phyloP scores from a whole-genome alignment of 768 basidiomycete species.

The Boletus rubroflammeus region DNA sequence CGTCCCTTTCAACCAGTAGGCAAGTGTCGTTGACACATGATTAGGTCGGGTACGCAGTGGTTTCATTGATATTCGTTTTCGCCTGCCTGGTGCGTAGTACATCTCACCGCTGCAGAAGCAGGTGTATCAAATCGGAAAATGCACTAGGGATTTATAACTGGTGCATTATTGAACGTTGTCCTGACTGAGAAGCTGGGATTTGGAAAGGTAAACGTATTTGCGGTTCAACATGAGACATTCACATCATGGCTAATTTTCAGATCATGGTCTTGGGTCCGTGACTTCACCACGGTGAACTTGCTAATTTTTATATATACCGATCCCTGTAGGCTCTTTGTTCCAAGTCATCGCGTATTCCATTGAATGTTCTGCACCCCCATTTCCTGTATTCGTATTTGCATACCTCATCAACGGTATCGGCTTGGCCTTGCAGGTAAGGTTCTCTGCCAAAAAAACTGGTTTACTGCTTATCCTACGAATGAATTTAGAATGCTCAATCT shows the following conservation, averaged over 20 bases:
- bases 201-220: conserved; percentile 32
- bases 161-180: conserved; percentile 45
- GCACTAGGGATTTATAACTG: conserved; percentile 40
- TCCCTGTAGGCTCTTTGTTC: conserved; percentile 42
- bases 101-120: not conserved
- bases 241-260: conserved; percentile 20
- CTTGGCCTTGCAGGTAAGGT: conserved; percentile 40
- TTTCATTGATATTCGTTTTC: conserved; percentile 56
- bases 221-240: not conserved
- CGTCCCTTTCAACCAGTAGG: not conserved
- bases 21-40: not conserved
- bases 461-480: not conserved
- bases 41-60: conserved; percentile 48
- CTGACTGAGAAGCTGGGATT: conserved; percentile 43
- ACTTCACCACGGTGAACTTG: not conserved
- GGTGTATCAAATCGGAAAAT: conserved; percentile 17
- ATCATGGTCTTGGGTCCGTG: conserved; percentile 37
- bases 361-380: conserved; percentile 55
- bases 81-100: conserved; percentile 37
- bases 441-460: not conserved
- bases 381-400: conserved; percentile 55
- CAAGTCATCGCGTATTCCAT: conserved; percentile 55
- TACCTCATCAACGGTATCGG: conserved; percentile 51
- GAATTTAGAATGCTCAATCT: conserved; percentile 61
- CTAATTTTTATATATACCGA: not conserved